These are phyloP conservation scores for Mrakia hoshinonis DNA, from an alignment of 768 basidiomycete genomes.

Conservation along the genomic window DNA sequence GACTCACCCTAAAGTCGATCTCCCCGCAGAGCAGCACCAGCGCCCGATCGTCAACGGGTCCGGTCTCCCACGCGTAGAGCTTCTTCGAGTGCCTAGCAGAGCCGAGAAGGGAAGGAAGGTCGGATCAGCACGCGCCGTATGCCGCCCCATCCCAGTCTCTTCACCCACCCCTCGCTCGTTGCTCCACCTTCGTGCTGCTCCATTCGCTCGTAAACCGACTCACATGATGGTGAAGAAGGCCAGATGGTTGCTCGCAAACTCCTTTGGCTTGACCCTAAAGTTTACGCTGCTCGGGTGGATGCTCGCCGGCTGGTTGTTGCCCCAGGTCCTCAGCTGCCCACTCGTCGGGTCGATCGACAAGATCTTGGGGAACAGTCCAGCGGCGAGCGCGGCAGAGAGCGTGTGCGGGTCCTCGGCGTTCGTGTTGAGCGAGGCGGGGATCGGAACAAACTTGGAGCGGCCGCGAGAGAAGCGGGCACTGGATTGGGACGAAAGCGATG, in stretches of 20 bases:
- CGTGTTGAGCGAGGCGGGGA: slow-evolving; percentile 62
- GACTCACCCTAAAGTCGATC: slow-evolving; percentile 68
- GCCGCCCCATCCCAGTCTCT: no score
- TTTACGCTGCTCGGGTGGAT: slow-evolving; percentile 93
- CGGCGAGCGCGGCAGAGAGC: slow-evolving; percentile 70
- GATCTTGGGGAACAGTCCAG: slow-evolving; percentile 86
- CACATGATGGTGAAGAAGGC: slow-evolving; percentile 84
- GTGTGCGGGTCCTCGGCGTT: slow-evolving; percentile 60
- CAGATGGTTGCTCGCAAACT: slow-evolving; percentile 67
- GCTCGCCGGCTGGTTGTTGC: slow-evolving; percentile 65
- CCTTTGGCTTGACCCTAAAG: slow-evolving; percentile 56
- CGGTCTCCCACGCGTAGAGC: slow-evolving; percentile 77
- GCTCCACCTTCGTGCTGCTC: background rate
- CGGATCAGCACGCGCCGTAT: no score
- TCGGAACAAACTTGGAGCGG: slow-evolving; percentile 62
- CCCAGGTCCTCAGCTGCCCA: slow-evolving; percentile 65
- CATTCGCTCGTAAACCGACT: slow-evolving; percentile 31
- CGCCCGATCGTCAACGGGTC: slow-evolving; percentile 74
- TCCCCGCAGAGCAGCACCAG: slow-evolving; percentile 82
- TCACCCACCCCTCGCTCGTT: no score
- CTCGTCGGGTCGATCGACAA: slow-evolving; percentile 56
- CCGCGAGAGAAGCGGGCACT: slow-evolving; percentile 69
- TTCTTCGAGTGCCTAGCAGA: slow-evolving; percentile 79
- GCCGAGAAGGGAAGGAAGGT: slow-evolving; percentile 13
- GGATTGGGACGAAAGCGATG: background rate